Evolutionary conservation across 352 stramenopile genomes (phyloP).

Genomic region (Lagenidium giganteum): DNA sequence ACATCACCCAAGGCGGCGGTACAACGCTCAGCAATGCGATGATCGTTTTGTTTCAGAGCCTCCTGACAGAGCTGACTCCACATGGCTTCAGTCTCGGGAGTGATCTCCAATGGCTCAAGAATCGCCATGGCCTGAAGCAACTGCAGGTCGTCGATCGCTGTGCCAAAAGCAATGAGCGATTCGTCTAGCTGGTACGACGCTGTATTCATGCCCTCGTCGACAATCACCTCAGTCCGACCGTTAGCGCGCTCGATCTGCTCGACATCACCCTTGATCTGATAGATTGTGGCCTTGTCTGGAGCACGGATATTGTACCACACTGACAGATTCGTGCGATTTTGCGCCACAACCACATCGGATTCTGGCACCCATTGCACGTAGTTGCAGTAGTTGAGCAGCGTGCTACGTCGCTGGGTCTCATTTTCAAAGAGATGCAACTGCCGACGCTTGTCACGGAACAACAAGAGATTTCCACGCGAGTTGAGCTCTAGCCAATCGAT

Average conservation of each 20-base stretch:
- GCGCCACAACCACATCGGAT: conserved; percentile 93
- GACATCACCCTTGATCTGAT: conserved; percentile 94
- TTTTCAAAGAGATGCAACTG: conserved; percentile 92
- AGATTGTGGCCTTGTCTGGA: conserved; percentile 91
- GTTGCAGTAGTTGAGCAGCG: conserved; percentile 92
- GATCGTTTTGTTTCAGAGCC: conserved; percentile 81
- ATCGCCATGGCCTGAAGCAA: conserved; percentile 91
- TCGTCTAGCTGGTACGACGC: conserved; percentile 92
- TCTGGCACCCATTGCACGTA: conserved; percentile 97
- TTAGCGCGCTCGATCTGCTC: conserved; percentile 93
- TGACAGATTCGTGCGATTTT: conserved; percentile 89
- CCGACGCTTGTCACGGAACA: conserved; percentile 91
- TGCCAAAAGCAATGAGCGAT: conserved; percentile 91
- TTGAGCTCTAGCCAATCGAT: conserved; percentile 96
- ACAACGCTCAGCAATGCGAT: conserved; percentile 89
- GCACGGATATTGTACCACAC: conserved; percentile 96
- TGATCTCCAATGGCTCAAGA: conserved; percentile 88
- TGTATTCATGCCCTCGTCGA: conserved; percentile 93
- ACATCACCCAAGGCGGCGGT: conserved; percentile 90
- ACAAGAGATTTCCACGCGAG: conserved; percentile 79
- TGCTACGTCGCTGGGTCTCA: conserved; percentile 77
- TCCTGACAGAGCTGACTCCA: conserved; percentile 89
- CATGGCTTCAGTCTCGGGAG: conserved; percentile 91
- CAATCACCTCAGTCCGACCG: conserved; percentile 92
- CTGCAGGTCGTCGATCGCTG: conserved; percentile 90